Evolutionary conservation across 345 rosid genomes (phyloP).

Genomic region (Populus ilicifolia): DNA sequence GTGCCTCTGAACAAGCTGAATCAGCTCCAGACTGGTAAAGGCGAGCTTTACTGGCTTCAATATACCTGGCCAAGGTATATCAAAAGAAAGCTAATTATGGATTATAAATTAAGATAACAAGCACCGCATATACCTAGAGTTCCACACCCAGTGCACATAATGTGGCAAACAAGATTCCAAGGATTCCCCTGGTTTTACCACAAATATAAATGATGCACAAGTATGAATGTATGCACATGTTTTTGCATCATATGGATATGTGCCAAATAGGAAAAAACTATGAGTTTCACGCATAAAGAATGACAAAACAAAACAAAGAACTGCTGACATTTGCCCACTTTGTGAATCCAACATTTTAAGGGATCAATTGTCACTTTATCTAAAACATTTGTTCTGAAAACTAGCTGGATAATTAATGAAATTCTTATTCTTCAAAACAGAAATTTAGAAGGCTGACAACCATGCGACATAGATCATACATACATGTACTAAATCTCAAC

Average conservation of each 20-base stretch:
- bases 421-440: not conserved
- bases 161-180: too few species aligned
- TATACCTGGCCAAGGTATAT: constrained; percentile 54
- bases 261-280: not conserved
- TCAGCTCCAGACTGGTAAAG: constrained; percentile 54
- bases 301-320: not conserved
- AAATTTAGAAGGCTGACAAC: not conserved
- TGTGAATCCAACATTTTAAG: not conserved
- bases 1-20: constrained; percentile 54
- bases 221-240: too few species aligned
- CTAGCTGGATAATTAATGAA: not conserved
- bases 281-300: not conserved
- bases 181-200: too few species aligned
- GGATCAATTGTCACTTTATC: not conserved
- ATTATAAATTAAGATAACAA: not conserved
- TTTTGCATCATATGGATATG: not conserved
- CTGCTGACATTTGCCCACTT: not conserved
- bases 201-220: not conserved
- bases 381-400: not conserved
- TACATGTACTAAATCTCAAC: not conserved
- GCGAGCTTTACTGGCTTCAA: constrained; percentile 94
- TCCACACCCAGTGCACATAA: not conserved
- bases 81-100: not conserved
- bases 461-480: not conserved
- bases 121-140: not conserved